phyloP scores from a whole-genome alignment of 768 basidiomycete genomes.

The Calvatia gigantea region DNA sequence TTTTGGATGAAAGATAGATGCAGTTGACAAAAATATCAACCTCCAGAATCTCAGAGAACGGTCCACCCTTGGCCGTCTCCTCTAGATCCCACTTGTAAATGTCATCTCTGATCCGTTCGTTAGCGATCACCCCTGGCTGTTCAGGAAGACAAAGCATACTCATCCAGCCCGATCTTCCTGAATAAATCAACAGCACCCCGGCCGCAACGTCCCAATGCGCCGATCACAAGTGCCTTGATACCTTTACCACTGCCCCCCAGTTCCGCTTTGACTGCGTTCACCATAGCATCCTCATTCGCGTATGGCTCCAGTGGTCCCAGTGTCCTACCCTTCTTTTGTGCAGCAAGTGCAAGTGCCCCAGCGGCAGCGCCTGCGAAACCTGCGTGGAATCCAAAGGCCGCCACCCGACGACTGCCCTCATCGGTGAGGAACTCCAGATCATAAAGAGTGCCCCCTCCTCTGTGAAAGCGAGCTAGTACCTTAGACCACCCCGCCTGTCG shows the following conservation, averaged over 20 bases:
- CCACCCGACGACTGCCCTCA: constrained; percentile 80
- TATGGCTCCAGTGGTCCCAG: constrained; percentile 79
- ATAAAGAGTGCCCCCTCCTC: constrained; percentile 83
- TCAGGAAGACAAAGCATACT: constrained; percentile 52
- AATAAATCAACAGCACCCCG: constrained; percentile 94
- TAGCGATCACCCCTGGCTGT: constrained; percentile 1
- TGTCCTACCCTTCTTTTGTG: constrained; percentile 53
- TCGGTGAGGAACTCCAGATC: constrained; percentile 96
- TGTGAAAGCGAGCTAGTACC: constrained; percentile 81
- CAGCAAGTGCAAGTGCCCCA: constrained; percentile 76
- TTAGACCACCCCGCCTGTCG: constrained; percentile 88
- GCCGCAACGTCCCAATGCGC: constrained; percentile 93
- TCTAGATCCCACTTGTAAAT: constrained; percentile 98
- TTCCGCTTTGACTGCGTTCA: constrained; percentile 61
- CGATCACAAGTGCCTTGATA: constrained; percentile 89
- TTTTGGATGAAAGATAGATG: constrained; percentile 88
- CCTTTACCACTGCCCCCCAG: constrained; percentile 69
- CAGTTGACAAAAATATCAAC: constrained; percentile 99
- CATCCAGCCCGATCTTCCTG: constrained; percentile 89
- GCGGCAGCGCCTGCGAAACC: constrained; percentile 98
- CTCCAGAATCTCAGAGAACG: constrained; percentile 91
- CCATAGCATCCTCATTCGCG: constrained; percentile 80
- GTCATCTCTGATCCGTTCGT: constrained; percentile 59
- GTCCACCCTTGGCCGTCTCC: constrained; percentile 96
- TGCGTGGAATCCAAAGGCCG: constrained; percentile 97